These are phyloP conservation scores for Naganishia vishniacii DNA, from an alignment of 768 basidiomycete genomes.

Conservation along the genomic window DNA sequence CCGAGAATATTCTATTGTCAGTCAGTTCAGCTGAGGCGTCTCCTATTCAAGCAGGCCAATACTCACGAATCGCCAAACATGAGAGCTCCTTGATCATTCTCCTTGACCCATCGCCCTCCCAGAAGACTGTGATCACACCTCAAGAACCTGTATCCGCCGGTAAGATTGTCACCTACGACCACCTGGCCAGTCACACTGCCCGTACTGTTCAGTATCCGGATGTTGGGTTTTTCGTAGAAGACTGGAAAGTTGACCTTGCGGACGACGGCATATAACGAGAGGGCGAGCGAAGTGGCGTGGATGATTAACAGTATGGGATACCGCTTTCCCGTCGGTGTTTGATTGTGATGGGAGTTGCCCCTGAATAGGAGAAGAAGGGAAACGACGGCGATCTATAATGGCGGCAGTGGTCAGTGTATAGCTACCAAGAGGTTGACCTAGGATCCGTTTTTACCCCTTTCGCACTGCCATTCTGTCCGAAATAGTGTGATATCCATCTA, in stretches of 20 bases:
- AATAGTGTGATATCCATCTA: background rate
- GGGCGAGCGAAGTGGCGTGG: background rate
- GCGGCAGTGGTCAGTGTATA: background rate
- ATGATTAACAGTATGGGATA: background rate
- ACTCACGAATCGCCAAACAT: slow-evolving; percentile 54
- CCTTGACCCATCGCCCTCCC: slow-evolving; percentile 72
- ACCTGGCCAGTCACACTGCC: slow-evolving; percentile 65
- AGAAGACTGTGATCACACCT: slow-evolving; percentile 58
- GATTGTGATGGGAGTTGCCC: background rate
- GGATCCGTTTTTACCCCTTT: background rate
- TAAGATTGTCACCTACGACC: slow-evolving; percentile 66
- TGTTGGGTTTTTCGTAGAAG: slow-evolving; percentile 20
- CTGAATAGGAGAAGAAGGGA: background rate
- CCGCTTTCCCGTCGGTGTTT: background rate
- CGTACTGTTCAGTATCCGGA: slow-evolving; percentile 41
- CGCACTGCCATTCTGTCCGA: background rate
- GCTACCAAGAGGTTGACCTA: background rate
- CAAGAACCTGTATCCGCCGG: slow-evolving; percentile 49
- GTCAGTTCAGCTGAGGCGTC: slow-evolving; percentile 1
- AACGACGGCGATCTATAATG: background rate
- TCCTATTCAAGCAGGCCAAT: background rate
- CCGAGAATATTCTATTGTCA: slow-evolving; percentile 64
- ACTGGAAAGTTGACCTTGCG: background rate
- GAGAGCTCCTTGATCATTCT: slow-evolving; percentile 51
- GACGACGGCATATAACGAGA: background rate